Evolutionary conservation across 2,329 filamentous ascomycete genomes (phyloP), one percentile per base, ranked within the genome.

Genomic region (Aspergillus ochraceus): DNA sequence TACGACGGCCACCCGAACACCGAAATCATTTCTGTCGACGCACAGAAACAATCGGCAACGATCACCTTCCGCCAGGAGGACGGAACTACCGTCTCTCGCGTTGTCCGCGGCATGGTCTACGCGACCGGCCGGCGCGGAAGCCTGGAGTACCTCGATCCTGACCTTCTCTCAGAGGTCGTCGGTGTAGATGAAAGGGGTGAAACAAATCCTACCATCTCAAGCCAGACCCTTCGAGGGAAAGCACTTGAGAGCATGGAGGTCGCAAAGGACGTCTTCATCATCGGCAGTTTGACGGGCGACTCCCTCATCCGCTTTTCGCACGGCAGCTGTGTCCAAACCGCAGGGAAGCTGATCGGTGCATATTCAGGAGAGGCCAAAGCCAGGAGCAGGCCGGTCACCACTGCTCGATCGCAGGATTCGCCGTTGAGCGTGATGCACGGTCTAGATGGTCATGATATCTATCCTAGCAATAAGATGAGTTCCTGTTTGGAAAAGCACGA

Each of bases 231-330:
- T 29, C 80, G 85, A 24, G 68, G 75, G n/a, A 82, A 82, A 69
- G 80, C 81, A 0, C 78, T 83, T 54, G 71, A 76, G 8, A 79
- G 82, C 50, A 72, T 86, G 17, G 82, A 87, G 69, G 75, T 87
- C 30, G 79, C 83, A 0, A 76, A 71, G 0, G 72, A 80, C 49
- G 76, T 87, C 30, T 86, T 85, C 68, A 79, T 84, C 49, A 82
- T 83, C 42, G 85, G 85, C 11, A 86, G 84, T 63, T 66, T 88
- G 53, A 85, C 84, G 0, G 85, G 85, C 4, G 85, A 88, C 68
- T 86, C 84, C 2, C 74, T 88, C 3, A 82, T 88, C 26, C 77
- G 85, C 1, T 86, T 86, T 66, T 83, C 84, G 9, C 83, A 86
- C 29, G 85, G 85, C 2, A 82, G 84, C 5, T 86, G 85, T 64